These are phyloP conservation scores for Hyaloperonospora brassicae DNA, from an alignment of 352 stramenopile genomes.

Conservation along the genomic window DNA sequence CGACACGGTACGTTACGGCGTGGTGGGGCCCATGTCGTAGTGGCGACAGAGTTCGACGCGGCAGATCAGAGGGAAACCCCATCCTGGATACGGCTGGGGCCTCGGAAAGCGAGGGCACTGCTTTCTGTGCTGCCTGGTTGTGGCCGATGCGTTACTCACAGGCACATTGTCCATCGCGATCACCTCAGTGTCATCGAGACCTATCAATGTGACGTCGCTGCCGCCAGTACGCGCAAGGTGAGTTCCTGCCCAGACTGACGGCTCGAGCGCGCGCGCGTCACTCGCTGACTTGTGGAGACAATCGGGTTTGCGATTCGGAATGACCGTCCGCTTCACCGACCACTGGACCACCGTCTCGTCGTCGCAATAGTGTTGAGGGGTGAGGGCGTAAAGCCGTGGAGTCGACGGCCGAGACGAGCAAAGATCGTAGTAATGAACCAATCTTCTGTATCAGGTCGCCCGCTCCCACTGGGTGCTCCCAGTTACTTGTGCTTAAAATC, in stretches of 20 bases:
- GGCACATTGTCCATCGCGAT: constrained; percentile 5
- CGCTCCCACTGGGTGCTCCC: too few relatives aligned
- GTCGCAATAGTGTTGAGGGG: background rate
- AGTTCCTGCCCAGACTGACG: background rate
- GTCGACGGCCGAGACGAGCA: too few relatives aligned
- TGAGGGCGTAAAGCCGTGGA: background rate
- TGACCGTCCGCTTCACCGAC: too few relatives aligned
- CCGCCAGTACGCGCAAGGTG: constrained; percentile 2
- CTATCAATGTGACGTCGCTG: constrained; percentile 1
- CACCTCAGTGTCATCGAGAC: constrained; percentile 10
- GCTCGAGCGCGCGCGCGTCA: too few relatives aligned
- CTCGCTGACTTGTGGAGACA: background rate
- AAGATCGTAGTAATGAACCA: too few relatives aligned
- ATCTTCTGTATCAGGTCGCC: too few relatives aligned
- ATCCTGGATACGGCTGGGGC: too few relatives aligned
- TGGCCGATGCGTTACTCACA: too few relatives aligned
- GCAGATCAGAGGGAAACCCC: constrained; percentile 1
- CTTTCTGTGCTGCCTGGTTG: too few relatives aligned
- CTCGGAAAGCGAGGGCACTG: too few relatives aligned
- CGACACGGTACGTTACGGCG: background rate
- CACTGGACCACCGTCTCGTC: too few relatives aligned
- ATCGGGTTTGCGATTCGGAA: background rate
- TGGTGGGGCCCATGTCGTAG: background rate
- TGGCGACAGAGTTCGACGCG: background rate
- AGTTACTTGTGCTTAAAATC: constrained; percentile 5